phyloP scores from a whole-genome alignment of 1,284 basidiomycete genomes.

The Gomphus bonarii region DNA sequence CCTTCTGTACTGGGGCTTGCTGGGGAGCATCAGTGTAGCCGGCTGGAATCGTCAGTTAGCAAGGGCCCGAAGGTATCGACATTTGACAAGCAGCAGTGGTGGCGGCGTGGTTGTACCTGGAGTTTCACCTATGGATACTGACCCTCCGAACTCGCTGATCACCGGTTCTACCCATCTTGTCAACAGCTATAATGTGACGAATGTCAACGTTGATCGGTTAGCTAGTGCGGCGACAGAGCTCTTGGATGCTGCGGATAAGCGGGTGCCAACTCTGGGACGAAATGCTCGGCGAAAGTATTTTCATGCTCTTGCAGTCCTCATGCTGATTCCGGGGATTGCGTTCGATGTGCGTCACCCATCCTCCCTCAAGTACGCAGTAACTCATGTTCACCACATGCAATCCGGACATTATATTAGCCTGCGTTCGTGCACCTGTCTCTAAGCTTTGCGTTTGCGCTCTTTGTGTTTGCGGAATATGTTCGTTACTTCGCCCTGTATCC shows the following conservation, averaged over 20 bases:
- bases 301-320: conserved; percentile 88
- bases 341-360: conserved; percentile 64
- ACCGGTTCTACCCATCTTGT: conserved; percentile 22
- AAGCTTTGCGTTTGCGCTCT: conserved; percentile 85
- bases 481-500: conserved; percentile 98
- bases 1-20: conserved; percentile 75
- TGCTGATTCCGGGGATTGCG: conserved; percentile 92
- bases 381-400: background rate
- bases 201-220: conserved; percentile 25
- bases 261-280: conserved; percentile 79
- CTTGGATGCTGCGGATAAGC: conserved; percentile 79
- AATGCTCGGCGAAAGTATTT: conserved; percentile 98
- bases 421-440: conserved; percentile 94
- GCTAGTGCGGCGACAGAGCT: conserved; percentile 55
- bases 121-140: background rate
- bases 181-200: conserved; percentile 41
- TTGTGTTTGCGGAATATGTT: conserved; percentile 93
- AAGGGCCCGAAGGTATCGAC: conserved; percentile 57
- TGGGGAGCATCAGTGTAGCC: conserved; percentile 78
- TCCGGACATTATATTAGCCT: conserved; percentile 45
- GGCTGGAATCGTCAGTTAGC: conserved; percentile 88
- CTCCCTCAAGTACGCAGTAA: conserved; percentile 12
- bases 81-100: conserved; percentile 30
- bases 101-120: conserved; percentile 12
- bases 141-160: background rate